A percentile compares a stretch with the other conserved stretches of the same genome.
phyloP scores from a whole-genome alignment of 495 filamentous ascomycete genomes.

The Aspergillus carlsbadensis region DNA sequence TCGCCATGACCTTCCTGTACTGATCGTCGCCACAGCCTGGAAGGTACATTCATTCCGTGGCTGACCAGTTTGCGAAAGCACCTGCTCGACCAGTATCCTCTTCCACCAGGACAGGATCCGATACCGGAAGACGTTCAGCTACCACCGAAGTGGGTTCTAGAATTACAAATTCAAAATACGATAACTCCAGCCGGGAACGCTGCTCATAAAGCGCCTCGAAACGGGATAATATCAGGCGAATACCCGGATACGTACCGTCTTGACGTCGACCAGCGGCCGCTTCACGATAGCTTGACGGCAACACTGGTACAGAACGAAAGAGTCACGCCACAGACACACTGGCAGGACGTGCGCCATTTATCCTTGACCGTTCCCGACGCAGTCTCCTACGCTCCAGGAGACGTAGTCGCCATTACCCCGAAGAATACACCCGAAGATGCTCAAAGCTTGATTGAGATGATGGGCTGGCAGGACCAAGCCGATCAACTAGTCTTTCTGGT shows the following conservation, averaged over 20 bases:
- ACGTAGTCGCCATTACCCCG: slow-evolving; percentile 75
- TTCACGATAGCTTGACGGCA: slow-evolving; percentile 48
- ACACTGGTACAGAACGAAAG: slow-evolving; percentile 59
- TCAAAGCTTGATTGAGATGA: slow-evolving; percentile 66
- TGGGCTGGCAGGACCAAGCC: slow-evolving; percentile 72
- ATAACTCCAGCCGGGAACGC: neutral
- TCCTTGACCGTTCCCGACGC: slow-evolving; percentile 49
- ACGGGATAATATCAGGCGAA: slow-evolving; percentile 11
- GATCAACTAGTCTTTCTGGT: slow-evolving; percentile 59
- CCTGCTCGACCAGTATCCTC: slow-evolving; percentile 65
- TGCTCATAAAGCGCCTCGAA: slow-evolving; percentile 1
- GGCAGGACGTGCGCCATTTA: slow-evolving; percentile 92
- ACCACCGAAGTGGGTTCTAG: slow-evolving; percentile 76
- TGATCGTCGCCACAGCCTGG: slow-evolving; percentile 53
- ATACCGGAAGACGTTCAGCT: slow-evolving; percentile 76
- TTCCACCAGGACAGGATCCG: slow-evolving; percentile 61
- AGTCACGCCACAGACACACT: slow-evolving; percentile 73
- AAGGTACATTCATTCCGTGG: slow-evolving; percentile 83
- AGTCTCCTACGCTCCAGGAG: slow-evolving; percentile 62
- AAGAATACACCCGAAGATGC: slow-evolving; percentile 85
- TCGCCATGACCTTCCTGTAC: neutral
- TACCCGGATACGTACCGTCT: slow-evolving; percentile 39
- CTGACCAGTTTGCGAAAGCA: slow-evolving; percentile 59
- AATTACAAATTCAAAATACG: slow-evolving; percentile 30
- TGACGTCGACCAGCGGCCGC: slow-evolving; percentile 45